Evolutionary conservation across 768 basidiomycete species (phyloP).

Genomic region (Collybiopsis confluens): DNA sequence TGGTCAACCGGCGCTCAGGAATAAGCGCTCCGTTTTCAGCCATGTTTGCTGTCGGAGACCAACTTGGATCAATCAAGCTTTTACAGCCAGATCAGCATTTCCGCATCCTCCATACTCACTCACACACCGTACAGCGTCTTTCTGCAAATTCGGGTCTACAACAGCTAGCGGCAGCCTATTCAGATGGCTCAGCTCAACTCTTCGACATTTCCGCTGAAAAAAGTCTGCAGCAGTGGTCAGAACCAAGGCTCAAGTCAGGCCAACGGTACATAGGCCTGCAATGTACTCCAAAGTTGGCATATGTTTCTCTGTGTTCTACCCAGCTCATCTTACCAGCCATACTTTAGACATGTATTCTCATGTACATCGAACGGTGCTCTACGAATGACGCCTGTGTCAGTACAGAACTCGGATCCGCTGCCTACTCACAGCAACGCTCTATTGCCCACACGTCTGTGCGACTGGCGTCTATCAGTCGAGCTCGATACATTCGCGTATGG

Average conservation of each 20-base stretch:
- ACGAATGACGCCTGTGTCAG: constrained; percentile 36
- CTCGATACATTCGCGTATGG: constrained; percentile 68
- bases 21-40: not conserved
- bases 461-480: constrained; percentile 57
- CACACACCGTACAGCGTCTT: constrained; percentile 19
- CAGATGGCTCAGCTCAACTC: constrained; percentile 51
- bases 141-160: not conserved
- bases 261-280: constrained; percentile 63
- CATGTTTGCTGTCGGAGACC: constrained; percentile 73
- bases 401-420: constrained; percentile 16
- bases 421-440: constrained; percentile 28
- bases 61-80: constrained; percentile 71
- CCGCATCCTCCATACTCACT: constrained; percentile 26
- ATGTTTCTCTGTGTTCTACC: not conserved
- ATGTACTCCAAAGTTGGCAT: constrained; percentile 43
- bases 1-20: constrained; percentile 21
- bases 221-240: constrained; percentile 53
- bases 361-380: constrained; percentile 78
- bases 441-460: constrained; percentile 66
- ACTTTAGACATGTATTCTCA: constrained; percentile 52
- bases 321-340: not conserved
- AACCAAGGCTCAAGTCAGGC: constrained; percentile 48
- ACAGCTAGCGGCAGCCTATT: constrained; percentile 65
- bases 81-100: constrained; percentile 38
- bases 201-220: constrained; percentile 39